Conservation (phyloP, 202 grass and related monocot species). For the Digitaria exilis region DNA sequence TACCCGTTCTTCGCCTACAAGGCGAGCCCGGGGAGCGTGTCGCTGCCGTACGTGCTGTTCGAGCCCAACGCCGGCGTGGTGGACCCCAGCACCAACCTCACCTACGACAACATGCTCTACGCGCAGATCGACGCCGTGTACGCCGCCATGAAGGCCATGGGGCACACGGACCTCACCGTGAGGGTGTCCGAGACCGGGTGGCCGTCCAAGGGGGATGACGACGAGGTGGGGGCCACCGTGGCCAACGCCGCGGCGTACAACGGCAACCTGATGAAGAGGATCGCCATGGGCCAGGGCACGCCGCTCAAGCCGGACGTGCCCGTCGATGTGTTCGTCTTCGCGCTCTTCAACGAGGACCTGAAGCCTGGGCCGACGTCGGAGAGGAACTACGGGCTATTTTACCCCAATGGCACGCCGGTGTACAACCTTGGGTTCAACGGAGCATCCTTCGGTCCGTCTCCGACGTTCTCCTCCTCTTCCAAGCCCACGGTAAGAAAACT, state of each 20-base stretch:
- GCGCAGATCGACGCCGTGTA: slow-evolving; percentile 98
- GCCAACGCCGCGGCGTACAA: slow-evolving; percentile 82
- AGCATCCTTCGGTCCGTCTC: slow-evolving; percentile 5
- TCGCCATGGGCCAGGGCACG: slow-evolving; percentile 67
- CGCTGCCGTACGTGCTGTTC: slow-evolving; percentile 90
- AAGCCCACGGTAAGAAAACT: slow-evolving; percentile 47
- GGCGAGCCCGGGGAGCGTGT: slow-evolving; percentile 46
- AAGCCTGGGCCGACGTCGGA: slow-evolving; percentile 73
- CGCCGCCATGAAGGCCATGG: slow-evolving; percentile 67
- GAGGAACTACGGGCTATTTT: slow-evolving; percentile 90
- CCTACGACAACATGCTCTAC: slow-evolving; percentile 96
- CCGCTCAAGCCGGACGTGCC: slow-evolving; percentile 73
- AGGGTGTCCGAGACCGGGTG: slow-evolving; percentile 88
- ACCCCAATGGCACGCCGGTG: slow-evolving; percentile 72
- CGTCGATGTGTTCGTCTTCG: slow-evolving; percentile 81
- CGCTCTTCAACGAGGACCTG: slow-evolving; percentile 83
- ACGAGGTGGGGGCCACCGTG: slow-evolving; percentile 71
- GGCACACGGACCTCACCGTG: slow-evolving; percentile 59
- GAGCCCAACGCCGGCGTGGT: slow-evolving; percentile 66
- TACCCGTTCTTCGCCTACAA: slow-evolving; percentile 98
- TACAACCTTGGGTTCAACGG: slow-evolving; percentile 53
- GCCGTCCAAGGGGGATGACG: slow-evolving; percentile 74
- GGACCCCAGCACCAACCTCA: slow-evolving; percentile 69
- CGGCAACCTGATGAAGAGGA: slow-evolving; percentile 71
- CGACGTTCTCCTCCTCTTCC: slow-evolving; percentile 43